Percentiles rank a stretch among this genome's conserved stretches.
Conservation (phyloP, 495 filamentous ascomycete species). For the Chaetomium cochliodes region DNA sequence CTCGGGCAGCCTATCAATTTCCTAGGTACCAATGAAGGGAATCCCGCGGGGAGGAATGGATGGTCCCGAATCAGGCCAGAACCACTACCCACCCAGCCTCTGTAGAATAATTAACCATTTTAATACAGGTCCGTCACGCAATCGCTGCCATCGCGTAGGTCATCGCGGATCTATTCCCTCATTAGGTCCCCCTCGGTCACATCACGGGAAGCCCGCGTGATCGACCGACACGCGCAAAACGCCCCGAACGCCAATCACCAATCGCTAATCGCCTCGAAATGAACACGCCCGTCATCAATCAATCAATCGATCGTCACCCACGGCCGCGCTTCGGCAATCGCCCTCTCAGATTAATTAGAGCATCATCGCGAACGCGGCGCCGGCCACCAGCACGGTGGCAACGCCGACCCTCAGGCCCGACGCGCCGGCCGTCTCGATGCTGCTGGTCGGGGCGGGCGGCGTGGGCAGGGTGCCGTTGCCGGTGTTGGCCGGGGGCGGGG, state of each 20-base stretch:
- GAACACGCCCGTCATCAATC: too few relatives aligned
- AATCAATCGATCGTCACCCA: neutral
- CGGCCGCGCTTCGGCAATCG: neutral
- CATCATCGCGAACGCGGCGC: slow-evolving; percentile 32
- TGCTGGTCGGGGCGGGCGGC: neutral
- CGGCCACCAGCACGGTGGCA: slow-evolving; percentile 25
- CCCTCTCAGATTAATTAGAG: slow-evolving; percentile 25
- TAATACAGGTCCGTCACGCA: too few relatives aligned
- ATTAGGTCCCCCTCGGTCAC: neutral
- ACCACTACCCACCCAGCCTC: too few relatives aligned
- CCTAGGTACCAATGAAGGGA: too few relatives aligned
- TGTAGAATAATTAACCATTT: too few relatives aligned
- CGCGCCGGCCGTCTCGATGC: slow-evolving; percentile 6
- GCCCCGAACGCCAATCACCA: slow-evolving; percentile 3
- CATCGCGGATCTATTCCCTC: neutral
- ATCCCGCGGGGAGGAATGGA: too few relatives aligned
- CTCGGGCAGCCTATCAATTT: neutral
- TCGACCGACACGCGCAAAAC: neutral
- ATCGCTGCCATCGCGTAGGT: neutral
- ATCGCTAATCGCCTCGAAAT: neutral
- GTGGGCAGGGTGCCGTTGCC: neutral
- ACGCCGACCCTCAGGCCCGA: slow-evolving; percentile 20
- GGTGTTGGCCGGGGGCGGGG: slow-evolving; percentile 4
- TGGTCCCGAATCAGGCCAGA: too few relatives aligned
- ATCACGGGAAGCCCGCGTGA: neutral